Evolutionary conservation across 768 basidiomycete genomes (phyloP).

Genomic region (Tricholoma flavovirens): DNA sequence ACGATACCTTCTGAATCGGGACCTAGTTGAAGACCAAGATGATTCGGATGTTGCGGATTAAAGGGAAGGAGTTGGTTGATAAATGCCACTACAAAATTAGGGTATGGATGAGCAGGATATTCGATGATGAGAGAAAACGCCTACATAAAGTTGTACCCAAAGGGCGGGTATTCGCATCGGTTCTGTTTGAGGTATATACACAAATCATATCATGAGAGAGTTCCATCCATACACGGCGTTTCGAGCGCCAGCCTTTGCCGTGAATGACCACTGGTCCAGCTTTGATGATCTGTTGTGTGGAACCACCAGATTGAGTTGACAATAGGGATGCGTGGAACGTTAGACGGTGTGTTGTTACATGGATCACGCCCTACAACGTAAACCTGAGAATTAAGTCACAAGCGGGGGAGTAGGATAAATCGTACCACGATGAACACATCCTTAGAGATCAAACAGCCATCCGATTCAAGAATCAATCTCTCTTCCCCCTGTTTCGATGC

Average conservation of each 20-base stretch:
- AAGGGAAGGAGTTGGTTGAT: constrained; percentile 38
- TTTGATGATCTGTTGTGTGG: constrained; percentile 35
- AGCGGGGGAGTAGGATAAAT: background rate
- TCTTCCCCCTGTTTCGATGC: constrained; percentile 38
- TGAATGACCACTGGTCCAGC: constrained; percentile 46
- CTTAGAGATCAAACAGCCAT: constrained; percentile 40
- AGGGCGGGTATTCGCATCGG: constrained; percentile 51
- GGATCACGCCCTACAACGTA: constrained; percentile 44
- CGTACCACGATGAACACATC: constrained; percentile 46
- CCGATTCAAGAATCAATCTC: constrained; percentile 47
- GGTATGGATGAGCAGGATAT: background rate
- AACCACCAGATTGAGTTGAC: constrained; percentile 31
- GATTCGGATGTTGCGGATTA: constrained; percentile 40
- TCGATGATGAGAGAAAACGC: constrained; percentile 15
- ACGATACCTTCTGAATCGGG: constrained; percentile 17
- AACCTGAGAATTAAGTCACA: background rate
- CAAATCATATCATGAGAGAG: constrained; percentile 56
- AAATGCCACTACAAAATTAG: constrained; percentile 38
- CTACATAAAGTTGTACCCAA: constrained; percentile 44
- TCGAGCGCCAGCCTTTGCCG: constrained; percentile 37
- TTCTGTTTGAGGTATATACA: constrained; percentile 47
- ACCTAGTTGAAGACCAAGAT: constrained; percentile 33
- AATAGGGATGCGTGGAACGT: constrained; percentile 62
- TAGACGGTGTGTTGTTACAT: constrained; percentile 60
- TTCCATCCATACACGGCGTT: constrained; percentile 56